Conservation (phyloP, 805 yeast species). For the Lipomyces lipofer region DNA sequence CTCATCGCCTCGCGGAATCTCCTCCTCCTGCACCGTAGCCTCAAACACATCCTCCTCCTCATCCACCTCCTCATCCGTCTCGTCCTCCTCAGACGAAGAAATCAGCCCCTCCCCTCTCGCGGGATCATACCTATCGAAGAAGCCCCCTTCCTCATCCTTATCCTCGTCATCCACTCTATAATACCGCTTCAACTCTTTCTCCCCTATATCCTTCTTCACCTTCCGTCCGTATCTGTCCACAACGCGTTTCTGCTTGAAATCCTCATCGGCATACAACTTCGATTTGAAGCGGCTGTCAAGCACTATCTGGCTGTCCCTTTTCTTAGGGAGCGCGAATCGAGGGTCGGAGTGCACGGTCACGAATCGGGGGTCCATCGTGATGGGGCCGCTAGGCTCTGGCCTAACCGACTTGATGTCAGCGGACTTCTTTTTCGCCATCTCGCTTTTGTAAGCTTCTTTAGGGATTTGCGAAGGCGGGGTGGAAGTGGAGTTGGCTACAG, state of each 20-base stretch:
- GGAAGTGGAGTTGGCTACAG: too few species aligned
- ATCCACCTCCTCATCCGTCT: conserved; percentile 34
- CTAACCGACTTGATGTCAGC: not conserved
- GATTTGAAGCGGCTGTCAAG: conserved; percentile 84
- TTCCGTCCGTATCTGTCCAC: conserved; percentile 89
- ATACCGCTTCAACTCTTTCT: conserved; percentile 62
- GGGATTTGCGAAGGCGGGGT: too few species aligned
- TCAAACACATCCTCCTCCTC: conserved; percentile 31
- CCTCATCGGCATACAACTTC: conserved; percentile 57
- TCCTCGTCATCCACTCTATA: conserved; percentile 53
- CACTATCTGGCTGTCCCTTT: conserved; percentile 66
- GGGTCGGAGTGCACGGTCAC: conserved; percentile 82
- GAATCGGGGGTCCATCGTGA: conserved; percentile 73
- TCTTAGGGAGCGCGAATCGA: conserved; percentile 73
- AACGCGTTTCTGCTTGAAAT: conserved; percentile 56
- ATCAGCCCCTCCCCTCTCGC: conserved; percentile 43
- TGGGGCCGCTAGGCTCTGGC: conserved; percentile 35
- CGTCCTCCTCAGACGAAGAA: conserved; percentile 37
- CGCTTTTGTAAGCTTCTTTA: too few species aligned
- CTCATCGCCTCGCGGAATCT: conserved; percentile 87
- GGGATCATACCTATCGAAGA: conserved; percentile 34
- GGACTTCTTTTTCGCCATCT: conserved; percentile 11
- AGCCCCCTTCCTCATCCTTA: conserved; percentile 28
- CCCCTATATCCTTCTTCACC: conserved; percentile 47
- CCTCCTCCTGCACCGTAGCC: conserved; percentile 49